Base-by-base conservation (phyloP, 1,284 basidiomycete genomes). In the Rhodotorula sp. region DNA sequence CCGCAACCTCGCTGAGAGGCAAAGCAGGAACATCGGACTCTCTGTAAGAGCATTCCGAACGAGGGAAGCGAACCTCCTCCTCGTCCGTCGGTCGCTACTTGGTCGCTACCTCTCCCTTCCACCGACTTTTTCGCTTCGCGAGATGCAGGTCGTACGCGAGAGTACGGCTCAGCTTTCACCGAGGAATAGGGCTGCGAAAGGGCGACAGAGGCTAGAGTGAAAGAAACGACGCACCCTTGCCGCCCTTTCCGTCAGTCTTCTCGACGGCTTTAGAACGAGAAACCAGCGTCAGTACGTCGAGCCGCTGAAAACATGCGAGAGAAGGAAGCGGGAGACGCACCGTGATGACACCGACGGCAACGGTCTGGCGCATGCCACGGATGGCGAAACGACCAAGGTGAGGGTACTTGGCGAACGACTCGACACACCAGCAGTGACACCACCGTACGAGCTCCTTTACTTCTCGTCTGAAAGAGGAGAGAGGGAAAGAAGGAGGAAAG, bases 341-440 rank as follows among this genome's bases (percentile, higher is more conserved):
- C 71, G 73, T 70, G 69, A 96, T 94, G 84, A 96, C 91, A 84
- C 93, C 93, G 80, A 96, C 93, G 75, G 94, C 93, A 76, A 96
- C 94, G 76, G 93, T 96, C 85, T 94, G 73, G 53, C 81, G 76
- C 81, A 82, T 82, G 79, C 82, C 84, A 78, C 84, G 82, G 78
- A 85, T 84, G 74, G 84, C 84, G 85, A 98, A 99, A 83, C 96
- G 95, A 85, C 96, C 96, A 76, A 99, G 90, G 84, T 96, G 95
- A 78, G 95, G 95, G 86, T 98, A 99, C 83, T 76, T 74, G 67
- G 76, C 68, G 79, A 81, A 82, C 62, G 81, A 73, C 79, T 81
- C 81, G 70, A 82, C 81, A 68, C 79, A 71, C 92, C 89, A 96
- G 96, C 84, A 87, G 88, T 16, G 56, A 26, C 26, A 58, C 24